These are phyloP conservation scores for Trypanosomatidae sp. DNA, from an alignment of 208 protist genomes.

Conservation along the genomic window DNA sequence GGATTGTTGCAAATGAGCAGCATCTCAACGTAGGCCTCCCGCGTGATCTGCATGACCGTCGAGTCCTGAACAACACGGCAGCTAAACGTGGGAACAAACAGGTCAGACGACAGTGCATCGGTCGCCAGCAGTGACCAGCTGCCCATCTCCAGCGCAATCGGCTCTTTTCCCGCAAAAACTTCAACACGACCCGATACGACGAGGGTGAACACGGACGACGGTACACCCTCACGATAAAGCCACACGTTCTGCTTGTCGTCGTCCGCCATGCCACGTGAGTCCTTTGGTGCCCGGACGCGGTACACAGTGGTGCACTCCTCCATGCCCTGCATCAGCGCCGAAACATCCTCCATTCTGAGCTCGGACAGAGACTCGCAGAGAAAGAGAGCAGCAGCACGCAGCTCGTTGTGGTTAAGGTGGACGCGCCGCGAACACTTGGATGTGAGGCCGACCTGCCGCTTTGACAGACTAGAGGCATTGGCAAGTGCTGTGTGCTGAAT, in stretches of 20 bases:
- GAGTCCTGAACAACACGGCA: slow-evolving; percentile 89
- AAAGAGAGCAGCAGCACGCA: slow-evolving; percentile 82
- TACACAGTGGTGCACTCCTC: slow-evolving; percentile 59
- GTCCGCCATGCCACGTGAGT: slow-evolving; percentile 69
- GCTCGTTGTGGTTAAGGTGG: slow-evolving; percentile 81
- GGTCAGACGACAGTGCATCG: slow-evolving; percentile 57
- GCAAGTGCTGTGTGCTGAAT: slow-evolving; percentile 14
- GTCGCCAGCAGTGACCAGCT: slow-evolving; percentile 83
- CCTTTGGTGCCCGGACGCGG: slow-evolving; percentile 71
- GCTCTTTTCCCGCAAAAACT: slow-evolving; percentile 85
- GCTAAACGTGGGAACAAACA: slow-evolving; percentile 83
- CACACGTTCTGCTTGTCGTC: slow-evolving; percentile 90
- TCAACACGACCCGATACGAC: slow-evolving; percentile 84
- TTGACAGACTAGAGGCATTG: slow-evolving; percentile 24
- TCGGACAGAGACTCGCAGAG: slow-evolving; percentile 81
- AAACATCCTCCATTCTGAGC: slow-evolving; percentile 54
- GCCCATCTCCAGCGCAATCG: slow-evolving; percentile 78
- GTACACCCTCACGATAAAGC: slow-evolving; percentile 84
- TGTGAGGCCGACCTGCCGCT: slow-evolving; percentile 74
- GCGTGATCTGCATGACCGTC: slow-evolving; percentile 83
- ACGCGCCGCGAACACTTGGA: slow-evolving; percentile 74
- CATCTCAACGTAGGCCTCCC: slow-evolving; percentile 59
- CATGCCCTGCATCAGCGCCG: slow-evolving; percentile 55
- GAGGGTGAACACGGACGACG: slow-evolving; percentile 82
- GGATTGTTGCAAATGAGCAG: slow-evolving; percentile 41